Evolutionary conservation across 2,329 filamentous ascomycete species (phyloP).

Genomic region (Penicillium brasilianum): DNA sequence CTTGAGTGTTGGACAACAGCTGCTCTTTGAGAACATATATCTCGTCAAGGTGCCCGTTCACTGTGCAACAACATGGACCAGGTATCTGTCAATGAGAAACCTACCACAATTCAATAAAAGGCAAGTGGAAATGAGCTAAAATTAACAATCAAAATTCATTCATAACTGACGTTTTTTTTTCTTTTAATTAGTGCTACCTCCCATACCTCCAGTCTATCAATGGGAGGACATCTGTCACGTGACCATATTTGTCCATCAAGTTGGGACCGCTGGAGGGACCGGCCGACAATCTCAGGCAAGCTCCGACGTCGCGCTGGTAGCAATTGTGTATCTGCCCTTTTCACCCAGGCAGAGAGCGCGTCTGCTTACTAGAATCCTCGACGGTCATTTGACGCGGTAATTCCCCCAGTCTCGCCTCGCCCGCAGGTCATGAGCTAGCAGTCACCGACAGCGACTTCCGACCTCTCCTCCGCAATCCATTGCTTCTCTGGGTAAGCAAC

Average conservation of each 20-base stretch:
- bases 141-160: neutral
- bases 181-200: neutral
- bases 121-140: too few relatives aligned
- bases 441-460: slow-evolving; percentile 4
- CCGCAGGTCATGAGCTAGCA: slow-evolving; percentile 19
- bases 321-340: slow-evolving; percentile 17
- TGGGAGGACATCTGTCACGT: neutral
- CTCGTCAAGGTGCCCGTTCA: too few relatives aligned
- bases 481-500: neutral
- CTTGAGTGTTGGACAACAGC: neutral
- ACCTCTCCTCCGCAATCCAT: slow-evolving; percentile 1
- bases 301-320: slow-evolving; percentile 17
- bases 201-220: neutral
- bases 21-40: neutral
- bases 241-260: neutral
- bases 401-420: neutral
- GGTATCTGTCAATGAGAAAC: neutral
- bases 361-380: neutral
- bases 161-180: too few relatives aligned
- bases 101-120: too few relatives aligned
- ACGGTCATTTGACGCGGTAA: slow-evolving; percentile 1
- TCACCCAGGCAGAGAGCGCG: slow-evolving; percentile 4
- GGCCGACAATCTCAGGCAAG: slow-evolving; percentile 18
- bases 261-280: neutral
- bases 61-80: too few relatives aligned